Base-by-base conservation (phyloP, 73 alveolate genomes). In the Loxodes magnus region DNA sequence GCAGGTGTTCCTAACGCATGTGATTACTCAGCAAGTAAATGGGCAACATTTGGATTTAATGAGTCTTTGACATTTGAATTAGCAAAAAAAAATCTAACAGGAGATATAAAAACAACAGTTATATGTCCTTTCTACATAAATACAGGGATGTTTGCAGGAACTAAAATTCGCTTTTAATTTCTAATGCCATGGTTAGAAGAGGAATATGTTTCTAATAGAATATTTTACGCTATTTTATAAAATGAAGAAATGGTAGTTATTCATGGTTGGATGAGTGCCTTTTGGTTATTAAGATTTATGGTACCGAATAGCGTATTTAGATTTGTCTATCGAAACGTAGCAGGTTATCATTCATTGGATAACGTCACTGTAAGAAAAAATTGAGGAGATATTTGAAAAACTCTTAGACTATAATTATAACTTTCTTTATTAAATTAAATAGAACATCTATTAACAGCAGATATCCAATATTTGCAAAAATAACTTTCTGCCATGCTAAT, bases 111-210 rank as follows among this genome's bases (percentile, higher is more conserved):
- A 43, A 83, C 95, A 0, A 83, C 95, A 14, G 77, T 91, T 50
- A 69, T 83, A 38, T 78, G 92, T 58, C 95, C 95, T 3, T 73
- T 43, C 51, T 78, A 51, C 62, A 83, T 83, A 29, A 71, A 83
- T 36, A 83, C 95, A 27, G 95, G 92, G 16, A 83, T 83, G 95
- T 83, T 83, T 41, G 81, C 77, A 16, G 95, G 95, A 64, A 92
- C 51, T 2, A 78, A 71, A 55, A 15, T 74, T 3, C 69, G 39
- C 14, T 71, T 55, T 25, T 68, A 56, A 28, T 50, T 51, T 23
- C 60, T 81, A 0, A 30, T 79, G 30, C 84, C 85, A 1, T 53
- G 77, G 49, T 60, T 83, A 23, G 71, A 81, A 12, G 76, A 70
- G 41, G 65, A 79, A 3, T 83, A 63, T 46, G 87, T 71, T 9